phyloP scores from a whole-genome alignment of 2,329 filamentous ascomycete species.

The Verticillium dahliae region DNA sequence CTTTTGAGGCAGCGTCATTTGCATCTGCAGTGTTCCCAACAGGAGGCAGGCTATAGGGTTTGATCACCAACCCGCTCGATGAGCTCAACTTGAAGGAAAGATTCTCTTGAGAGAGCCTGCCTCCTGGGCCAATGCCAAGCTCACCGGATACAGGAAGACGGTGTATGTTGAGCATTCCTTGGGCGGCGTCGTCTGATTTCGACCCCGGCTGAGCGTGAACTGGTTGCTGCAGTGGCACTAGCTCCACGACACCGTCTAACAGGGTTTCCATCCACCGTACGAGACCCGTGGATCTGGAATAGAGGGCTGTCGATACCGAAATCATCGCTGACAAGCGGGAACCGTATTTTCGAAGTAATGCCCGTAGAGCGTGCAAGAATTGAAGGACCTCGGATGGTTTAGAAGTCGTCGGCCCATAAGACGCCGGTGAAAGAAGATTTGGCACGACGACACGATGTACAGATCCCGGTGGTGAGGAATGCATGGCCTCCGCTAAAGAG shows the following conservation, averaged over 20 bases:
- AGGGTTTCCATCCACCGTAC: conserved; percentile 82
- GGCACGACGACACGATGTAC: conserved; percentile 84
- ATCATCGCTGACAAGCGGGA: conserved; percentile 63
- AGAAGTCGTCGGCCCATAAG: conserved; percentile 65
- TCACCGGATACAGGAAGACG: conserved; percentile 81
- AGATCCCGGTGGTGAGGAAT: conserved; percentile 48
- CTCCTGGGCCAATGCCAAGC: conserved; percentile 70
- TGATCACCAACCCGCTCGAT: conserved; percentile 72
- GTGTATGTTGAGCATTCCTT: conserved; percentile 81
- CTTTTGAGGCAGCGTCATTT: not conserved
- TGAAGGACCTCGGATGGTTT: conserved; percentile 68
- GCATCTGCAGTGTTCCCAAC: conserved; percentile 49
- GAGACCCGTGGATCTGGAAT: conserved; percentile 67
- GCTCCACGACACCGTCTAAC: conserved; percentile 78
- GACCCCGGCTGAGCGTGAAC: conserved; percentile 42
- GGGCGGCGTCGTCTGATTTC: conserved; percentile 64
- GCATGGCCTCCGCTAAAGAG: conserved; percentile 48
- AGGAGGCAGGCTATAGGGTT: conserved; percentile 83
- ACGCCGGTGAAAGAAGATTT: conserved; percentile 74
- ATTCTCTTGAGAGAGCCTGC: conserved; percentile 69
- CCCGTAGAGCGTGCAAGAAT: conserved; percentile 74
- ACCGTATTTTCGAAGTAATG: conserved; percentile 63
- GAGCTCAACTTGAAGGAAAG: conserved; percentile 85
- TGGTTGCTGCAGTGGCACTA: conserved; percentile 61
- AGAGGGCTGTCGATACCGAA: conserved; percentile 73